Evolutionary conservation across 441 rosid species (phyloP), one percentile per base, ranked within the genome.

Genomic region (Pelargonium exstipulatum): DNA sequence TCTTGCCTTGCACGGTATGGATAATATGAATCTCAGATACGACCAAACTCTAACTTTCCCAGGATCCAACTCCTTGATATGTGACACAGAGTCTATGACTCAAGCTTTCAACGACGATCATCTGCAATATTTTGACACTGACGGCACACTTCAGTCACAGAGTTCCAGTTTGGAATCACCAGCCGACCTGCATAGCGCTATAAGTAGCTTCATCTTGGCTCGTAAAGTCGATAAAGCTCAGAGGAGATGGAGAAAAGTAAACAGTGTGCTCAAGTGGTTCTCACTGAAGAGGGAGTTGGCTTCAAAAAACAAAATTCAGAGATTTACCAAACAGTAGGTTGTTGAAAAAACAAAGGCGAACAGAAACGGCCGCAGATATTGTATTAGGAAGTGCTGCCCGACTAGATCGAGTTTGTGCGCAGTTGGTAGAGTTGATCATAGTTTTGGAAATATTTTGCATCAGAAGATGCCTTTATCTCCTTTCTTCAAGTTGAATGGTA

Each of bases 221-320:
- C 84, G 76, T n/a, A 57, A 81, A 1, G 72, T 68, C 12, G 82
- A 51, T 60, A 84, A 82, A 77, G 95, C 92, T 43, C 89, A 88
- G 71, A 90, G 73, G 81, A 84, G 97, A 81, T 94, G 98, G 98
- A 84, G 86, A 46, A 94, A 84, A 85, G 76, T 94, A 60, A 88
- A 80, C 74, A 88, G 88, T 42, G 92, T 94, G 69, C 79, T 90
- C 67, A 90, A 88, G 78, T 91, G 93, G 95, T 82, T 94, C 66
- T 80, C 85, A 18, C 73, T 90, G 49, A 83, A 85, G 76, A 91
- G 76, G 77, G 78, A 61, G 48, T 91, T 86, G 71, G 83, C 86
- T 18, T 74, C 63, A 45, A 88, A 71, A 77, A 83, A 75, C 72
- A 75, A 76, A 69, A 76, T 57, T 71, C 78, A 16, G 58, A 80